These are phyloP conservation scores for Nemania sp. DNA, from an alignment of 2,329 filamentous ascomycete genomes.

Conservation along the genomic window DNA sequence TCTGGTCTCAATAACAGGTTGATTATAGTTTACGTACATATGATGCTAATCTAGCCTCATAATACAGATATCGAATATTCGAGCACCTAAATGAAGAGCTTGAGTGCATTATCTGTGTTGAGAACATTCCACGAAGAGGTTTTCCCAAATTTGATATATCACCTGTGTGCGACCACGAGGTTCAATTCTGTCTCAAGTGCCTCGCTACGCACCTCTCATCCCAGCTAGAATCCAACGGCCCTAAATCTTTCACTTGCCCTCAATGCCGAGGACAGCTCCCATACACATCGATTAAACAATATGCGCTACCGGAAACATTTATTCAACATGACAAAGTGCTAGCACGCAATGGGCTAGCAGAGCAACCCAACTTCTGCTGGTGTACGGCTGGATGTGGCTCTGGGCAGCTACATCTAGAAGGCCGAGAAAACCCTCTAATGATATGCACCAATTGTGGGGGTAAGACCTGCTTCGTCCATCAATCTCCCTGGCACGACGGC, in stretches of 20 bases:
- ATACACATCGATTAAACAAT: constrained; percentile 22
- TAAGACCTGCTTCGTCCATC: constrained; percentile 28
- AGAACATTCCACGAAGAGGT: constrained; percentile 23
- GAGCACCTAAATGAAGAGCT: constrained; percentile 18
- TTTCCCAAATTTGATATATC: constrained; percentile 22
- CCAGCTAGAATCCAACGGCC: constrained; percentile 18
- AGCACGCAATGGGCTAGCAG: constrained; percentile 17
- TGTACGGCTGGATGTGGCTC: constrained; percentile 29
- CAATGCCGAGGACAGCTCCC: constrained; percentile 23
- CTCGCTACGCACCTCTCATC: constrained; percentile 23
- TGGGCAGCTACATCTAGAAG: constrained; percentile 26
- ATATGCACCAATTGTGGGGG: constrained; percentile 24
- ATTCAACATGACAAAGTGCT: constrained; percentile 19
- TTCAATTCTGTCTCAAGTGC: constrained; percentile 22
- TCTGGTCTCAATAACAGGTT: constrained; percentile 1
- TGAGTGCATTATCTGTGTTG: constrained; percentile 25
- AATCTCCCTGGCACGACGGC: constrained; percentile 26
- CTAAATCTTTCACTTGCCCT: constrained; percentile 26
- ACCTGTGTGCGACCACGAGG: constrained; percentile 18
- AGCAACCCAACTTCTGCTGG: constrained; percentile 29
- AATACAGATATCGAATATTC: constrained; percentile 19
- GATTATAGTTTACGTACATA: neutral
- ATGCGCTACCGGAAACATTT: constrained; percentile 21
- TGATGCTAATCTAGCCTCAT: constrained; percentile 3
- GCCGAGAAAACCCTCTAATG: constrained; percentile 26